Evolutionary conservation across 257 asterid species (phyloP), one percentile per base, ranked within the genome.

Genomic region (Buddleja alternifolia): DNA sequence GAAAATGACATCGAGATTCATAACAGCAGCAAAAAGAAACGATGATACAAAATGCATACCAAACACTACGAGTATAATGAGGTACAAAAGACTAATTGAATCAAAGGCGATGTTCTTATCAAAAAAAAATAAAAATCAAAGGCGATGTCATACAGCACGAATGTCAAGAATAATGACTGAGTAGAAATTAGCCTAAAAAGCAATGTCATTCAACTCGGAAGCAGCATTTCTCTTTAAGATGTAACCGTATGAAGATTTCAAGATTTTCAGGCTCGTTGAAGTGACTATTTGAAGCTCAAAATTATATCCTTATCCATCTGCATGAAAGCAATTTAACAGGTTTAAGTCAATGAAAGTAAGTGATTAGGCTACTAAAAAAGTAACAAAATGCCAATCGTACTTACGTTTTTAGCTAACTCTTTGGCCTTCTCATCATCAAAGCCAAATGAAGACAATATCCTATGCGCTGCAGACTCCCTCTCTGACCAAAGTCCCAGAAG

Each of bases 401-500:
- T 78, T 80, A 90, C 98, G 53, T 66, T 77, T 73, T 85, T 85
- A n/a, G 88, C 89, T 72, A 93, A 73, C 77, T 86, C 97, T 63
- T 79, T 70, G 45, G 93, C 95, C 84, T 88, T 90, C 59, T 81
- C 94, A 45, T 93, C 92, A 58, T 85, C 86, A 80, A 88, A 88
- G 71, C 98, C 97, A 71, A 82, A 73, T 8, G 76, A 19, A 69
- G 89, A 80, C 85, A 93, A 8, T 73, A 93, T 80, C 79, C 50
- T 83, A 61, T 86, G 82, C 71, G 94, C 98, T 9, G 96, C 97
- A 25, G 88, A 76, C 75, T 82, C 96, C 74, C 85, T 83, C 48
- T 85, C 83, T 8, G 96, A 65, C 98, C 97, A 93, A 47, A 93
- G 70, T 4, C 98, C 98, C 60, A 90, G 98, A 62, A 76, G 80